Base-by-base conservation (phyloP, 2,329 filamentous ascomycete species). In the Acephala macrosclerotiorum region DNA sequence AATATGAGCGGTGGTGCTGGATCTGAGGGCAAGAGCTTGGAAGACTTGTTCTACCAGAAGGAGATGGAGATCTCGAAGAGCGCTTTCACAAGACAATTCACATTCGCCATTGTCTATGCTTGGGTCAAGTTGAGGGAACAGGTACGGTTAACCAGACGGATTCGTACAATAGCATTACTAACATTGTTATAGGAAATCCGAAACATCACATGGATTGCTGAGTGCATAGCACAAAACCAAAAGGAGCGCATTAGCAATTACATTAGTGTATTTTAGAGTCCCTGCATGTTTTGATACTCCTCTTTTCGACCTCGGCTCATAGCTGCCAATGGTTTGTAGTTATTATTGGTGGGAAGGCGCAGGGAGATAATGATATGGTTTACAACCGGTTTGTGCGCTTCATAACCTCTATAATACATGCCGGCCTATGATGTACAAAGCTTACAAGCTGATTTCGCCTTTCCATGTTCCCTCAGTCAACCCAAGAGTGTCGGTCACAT, bases 201-300 rank as follows among this genome's bases (percentile, higher is more conserved):
- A 71, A 99, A 99, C 81, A 97, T 99, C 76, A 98, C 96, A 60
- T 99, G 96, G 96, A 99, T 99, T 79, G 91, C 96, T 25, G 96
- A 99, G 81, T 99, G 96, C 82, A 99, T 99, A 86, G 96, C 96
- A 63, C 96, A 99, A 82, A 97, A 97, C 84, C 96, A 99, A 82
- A 99, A 99, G 84, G 96, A 99, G 80, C 89, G 96, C 77, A 98
- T 99, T 78, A 92, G 93, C 74, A 99, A 98, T 82, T 99, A 97
- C 81, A 99, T 99, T 79, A 97, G 94, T 81, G 96, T 98, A 68
- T 97, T 99, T 81, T 97, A 81, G 69, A 67, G 64, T 35, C 29
- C 53, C 38, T 56, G 42, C n/a, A 20, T 61, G 35, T 63, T 68
- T 65, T 65, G 66, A 64, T 61, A 62, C 26, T 70, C 53, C 45